A percentile compares a stretch with the other conserved stretches of the same genome.
These are phyloP conservation scores for Pyricularia sp. DNA, from an alignment of 2,329 filamentous ascomycete genomes.

Conservation along the genomic window DNA sequence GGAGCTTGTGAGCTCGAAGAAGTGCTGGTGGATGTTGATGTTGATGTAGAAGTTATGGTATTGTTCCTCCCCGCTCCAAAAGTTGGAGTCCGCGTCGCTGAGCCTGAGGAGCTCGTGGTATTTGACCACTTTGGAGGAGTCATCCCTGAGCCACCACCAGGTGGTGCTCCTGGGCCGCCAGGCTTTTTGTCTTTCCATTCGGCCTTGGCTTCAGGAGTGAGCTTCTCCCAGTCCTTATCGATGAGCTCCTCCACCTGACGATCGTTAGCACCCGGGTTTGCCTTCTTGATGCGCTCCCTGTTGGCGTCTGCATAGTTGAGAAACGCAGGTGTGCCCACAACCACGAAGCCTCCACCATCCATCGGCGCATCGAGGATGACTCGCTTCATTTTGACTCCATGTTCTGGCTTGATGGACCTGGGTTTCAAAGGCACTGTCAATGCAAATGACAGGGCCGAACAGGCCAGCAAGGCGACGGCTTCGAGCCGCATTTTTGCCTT, in stretches of 20 bases:
- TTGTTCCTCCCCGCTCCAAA: neutral
- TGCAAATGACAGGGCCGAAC: neutral
- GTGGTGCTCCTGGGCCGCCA: neutral
- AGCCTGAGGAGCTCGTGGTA: neutral
- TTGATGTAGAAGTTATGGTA: neutral
- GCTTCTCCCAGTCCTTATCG: constrained; percentile 1
- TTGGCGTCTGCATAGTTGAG: neutral
- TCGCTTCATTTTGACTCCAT: neutral
- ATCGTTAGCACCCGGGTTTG: neutral
- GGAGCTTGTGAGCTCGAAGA: neutral
- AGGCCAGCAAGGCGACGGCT: constrained; percentile 1
- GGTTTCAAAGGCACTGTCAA: neutral
- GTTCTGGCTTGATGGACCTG: neutral
- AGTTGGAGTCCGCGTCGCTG: neutral
- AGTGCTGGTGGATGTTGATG: neutral
- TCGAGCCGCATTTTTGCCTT: constrained; percentile 1
- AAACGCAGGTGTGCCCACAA: neutral
- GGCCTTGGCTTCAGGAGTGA: neutral
- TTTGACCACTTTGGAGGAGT: neutral
- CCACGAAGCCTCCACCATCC: neutral
- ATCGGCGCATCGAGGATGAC: neutral
- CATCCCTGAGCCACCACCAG: neutral
- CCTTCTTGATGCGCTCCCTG: neutral
- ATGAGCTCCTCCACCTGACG: constrained; percentile 3
- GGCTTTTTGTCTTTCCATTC: neutral